A percentile compares a stretch with the other conserved stretches of the same genome.
Conservation (phyloP, 106 monocot species). For the Dioscorea zingiberensis region DNA sequence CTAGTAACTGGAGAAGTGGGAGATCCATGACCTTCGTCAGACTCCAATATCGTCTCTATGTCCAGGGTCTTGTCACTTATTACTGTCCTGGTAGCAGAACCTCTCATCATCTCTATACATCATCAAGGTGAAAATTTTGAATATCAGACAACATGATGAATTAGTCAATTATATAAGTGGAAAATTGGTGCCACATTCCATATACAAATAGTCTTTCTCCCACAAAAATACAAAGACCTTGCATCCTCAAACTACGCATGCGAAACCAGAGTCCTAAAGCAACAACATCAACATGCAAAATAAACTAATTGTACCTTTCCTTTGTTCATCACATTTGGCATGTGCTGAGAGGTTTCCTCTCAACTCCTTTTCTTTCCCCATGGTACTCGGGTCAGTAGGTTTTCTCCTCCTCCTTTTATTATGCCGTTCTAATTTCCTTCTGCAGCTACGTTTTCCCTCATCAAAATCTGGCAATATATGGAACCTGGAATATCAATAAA, state of each 20-base stretch:
- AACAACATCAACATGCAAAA: too few relatives aligned
- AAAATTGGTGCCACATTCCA: neutral
- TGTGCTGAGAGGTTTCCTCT: slow-evolving; percentile 16
- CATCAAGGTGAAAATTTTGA: neutral
- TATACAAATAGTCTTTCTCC: neutral
- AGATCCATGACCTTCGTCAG: slow-evolving; percentile 47
- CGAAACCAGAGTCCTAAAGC: neutral
- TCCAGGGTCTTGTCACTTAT: slow-evolving; percentile 34
- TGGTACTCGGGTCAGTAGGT: slow-evolving; percentile 32
- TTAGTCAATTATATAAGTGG: neutral
- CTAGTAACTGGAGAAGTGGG: slow-evolving; percentile 34
- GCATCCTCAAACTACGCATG: neutral
- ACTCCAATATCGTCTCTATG: slow-evolving; percentile 31
- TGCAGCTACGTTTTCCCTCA: slow-evolving; percentile 97
- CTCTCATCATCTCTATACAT: slow-evolving; percentile 27
- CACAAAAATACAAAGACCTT: neutral
- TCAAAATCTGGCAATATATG: slow-evolving; percentile 89
- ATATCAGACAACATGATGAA: neutral
- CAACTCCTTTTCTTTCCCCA: slow-evolving; percentile 38
- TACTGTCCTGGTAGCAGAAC: slow-evolving; percentile 21
- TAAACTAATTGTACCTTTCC: slow-evolving; percentile 33
- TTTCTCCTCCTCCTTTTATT: slow-evolving; percentile 84
- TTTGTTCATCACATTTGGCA: slow-evolving; percentile 34
- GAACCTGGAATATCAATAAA: slow-evolving; percentile 44
- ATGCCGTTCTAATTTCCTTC: slow-evolving; percentile 87